These are phyloP conservation scores for Neurospora pannonica DNA, from an alignment of 495 filamentous ascomycete species.

Conservation along the genomic window DNA sequence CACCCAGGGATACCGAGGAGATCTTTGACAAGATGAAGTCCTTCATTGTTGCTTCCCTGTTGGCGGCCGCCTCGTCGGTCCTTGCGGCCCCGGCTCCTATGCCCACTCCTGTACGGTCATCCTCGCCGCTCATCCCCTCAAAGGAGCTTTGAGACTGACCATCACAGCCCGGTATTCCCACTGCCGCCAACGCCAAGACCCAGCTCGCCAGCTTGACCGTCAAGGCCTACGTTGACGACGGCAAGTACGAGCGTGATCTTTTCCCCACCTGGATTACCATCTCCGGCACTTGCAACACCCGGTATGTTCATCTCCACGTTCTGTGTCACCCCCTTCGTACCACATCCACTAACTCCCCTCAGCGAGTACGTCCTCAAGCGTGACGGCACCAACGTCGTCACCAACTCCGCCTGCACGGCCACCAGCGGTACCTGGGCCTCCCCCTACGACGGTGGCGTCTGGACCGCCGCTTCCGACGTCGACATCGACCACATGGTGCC, in stretches of 20 bases:
- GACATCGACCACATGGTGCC: slow-evolving; percentile 75
- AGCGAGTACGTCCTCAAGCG: slow-evolving; percentile 61
- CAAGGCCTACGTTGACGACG: slow-evolving; percentile 40
- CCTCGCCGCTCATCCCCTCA: neutral
- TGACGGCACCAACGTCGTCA: slow-evolving; percentile 50
- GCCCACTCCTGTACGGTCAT: slow-evolving; percentile 23
- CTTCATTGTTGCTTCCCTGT: slow-evolving; percentile 8
- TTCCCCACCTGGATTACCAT: slow-evolving; percentile 64
- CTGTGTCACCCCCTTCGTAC: neutral
- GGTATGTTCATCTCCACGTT: slow-evolving; percentile 5
- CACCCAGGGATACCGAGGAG: neutral
- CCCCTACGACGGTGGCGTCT: slow-evolving; percentile 60
- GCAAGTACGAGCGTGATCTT: slow-evolving; percentile 48
- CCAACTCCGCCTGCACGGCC: slow-evolving; percentile 42
- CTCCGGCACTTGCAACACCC: slow-evolving; percentile 49
- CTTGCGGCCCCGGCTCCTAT: slow-evolving; percentile 21
- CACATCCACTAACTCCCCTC: neutral
- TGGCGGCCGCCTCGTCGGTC: slow-evolving; percentile 8
- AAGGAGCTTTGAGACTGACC: neutral
- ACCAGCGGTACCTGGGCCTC: slow-evolving; percentile 53
- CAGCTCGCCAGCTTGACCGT: slow-evolving; percentile 48
- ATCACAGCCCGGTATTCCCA: slow-evolving; percentile 50
- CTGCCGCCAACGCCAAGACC: slow-evolving; percentile 39
- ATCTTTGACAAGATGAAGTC: slow-evolving; percentile 18
- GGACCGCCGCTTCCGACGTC: slow-evolving; percentile 55